Base-by-base conservation (phyloP, 2,329 filamentous ascomycete species). In the Camptophora hylomeconis region DNA sequence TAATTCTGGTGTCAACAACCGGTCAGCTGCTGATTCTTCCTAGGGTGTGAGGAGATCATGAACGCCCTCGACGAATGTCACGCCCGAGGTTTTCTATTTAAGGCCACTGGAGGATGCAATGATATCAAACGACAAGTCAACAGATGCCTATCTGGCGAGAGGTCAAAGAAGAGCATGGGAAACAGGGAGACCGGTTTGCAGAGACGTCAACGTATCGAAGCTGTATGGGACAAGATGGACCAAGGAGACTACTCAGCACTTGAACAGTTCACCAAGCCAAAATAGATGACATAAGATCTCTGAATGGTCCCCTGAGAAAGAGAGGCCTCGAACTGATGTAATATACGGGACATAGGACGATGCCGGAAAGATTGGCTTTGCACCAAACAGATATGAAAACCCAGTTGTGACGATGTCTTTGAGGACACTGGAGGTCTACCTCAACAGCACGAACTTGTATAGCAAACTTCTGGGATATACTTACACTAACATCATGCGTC, bases 31-130 rank as follows among this genome's bases (percentile, higher is more conserved):
- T 42, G 21, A 42, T 29, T 2, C 9, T 30, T n/a, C 24, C 34
- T 48, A 98, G 89, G 79, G 49, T 98, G 89, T 69, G 82, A 87
- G 56, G 84, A 92, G 45, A 73, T 98, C 53, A 93, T 95, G 74
- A 76, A 67, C 28, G 80, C 81, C 26, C 81, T 98, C 44, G 89
- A 95, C 49, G 83, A 94, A 63, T 98, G 89, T 61, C 89, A 98
- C 52, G 80, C 81, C 17, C 71, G 70, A 35, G 89, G 89, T 31
- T 98, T 98, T 59, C 59, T 98, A 33, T 86, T 80, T 72, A 94
- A 93, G 58, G 75, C 81, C 2, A 61, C 82, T 37, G 89, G 89
- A 32, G 82, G 80, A 64, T 98, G 89, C 69, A 95, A 83, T 54
- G 69, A 76, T 21, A 70, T 79, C 38, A 98, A 98, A 57, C 66